Conservation (phyloP, 2,329 filamentous ascomycete species). For the Monilinia laxa region DNA sequence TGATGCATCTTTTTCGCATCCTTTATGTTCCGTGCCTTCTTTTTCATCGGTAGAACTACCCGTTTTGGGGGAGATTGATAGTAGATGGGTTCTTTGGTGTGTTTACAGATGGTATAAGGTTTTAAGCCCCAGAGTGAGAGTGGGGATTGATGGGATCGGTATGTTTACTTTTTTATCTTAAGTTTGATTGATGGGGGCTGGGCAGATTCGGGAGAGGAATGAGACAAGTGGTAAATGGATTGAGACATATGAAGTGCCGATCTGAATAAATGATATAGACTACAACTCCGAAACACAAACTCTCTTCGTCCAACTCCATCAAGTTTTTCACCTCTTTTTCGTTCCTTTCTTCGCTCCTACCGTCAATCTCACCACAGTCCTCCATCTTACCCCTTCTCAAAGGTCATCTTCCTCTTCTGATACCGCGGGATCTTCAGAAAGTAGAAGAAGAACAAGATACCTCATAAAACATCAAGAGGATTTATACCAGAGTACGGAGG, state of each 20-base stretch:
- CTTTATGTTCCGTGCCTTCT: slow-evolving; percentile 68
- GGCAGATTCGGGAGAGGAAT: neutral
- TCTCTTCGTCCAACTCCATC: slow-evolving; percentile 73
- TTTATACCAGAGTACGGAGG: slow-evolving; percentile 75
- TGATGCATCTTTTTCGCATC: slow-evolving; percentile 72
- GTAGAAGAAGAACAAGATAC: slow-evolving; percentile 49
- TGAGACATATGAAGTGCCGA: neutral
- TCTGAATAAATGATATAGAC: slow-evolving; percentile 42
- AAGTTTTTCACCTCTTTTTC: slow-evolving; percentile 75
- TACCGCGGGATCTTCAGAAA: neutral
- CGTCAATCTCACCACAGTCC: slow-evolving; percentile 66
- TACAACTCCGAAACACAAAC: slow-evolving; percentile 64
- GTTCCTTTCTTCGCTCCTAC: slow-evolving; percentile 71
- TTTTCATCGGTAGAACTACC: slow-evolving; percentile 48
- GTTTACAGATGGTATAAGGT: slow-evolving; percentile 87
- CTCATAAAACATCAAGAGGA: slow-evolving; percentile 78
- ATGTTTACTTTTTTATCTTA: slow-evolving; percentile 27
- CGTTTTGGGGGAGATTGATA: slow-evolving; percentile 51
- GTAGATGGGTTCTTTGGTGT: slow-evolving; percentile 62
- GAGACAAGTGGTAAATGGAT: no score
- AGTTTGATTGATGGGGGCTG: neutral
- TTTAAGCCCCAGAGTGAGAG: slow-evolving; percentile 69
- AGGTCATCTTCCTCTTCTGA: neutral
- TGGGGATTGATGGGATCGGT: slow-evolving; percentile 62
- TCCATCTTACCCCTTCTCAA: slow-evolving; percentile 56